Conservation (phyloP, 768 basidiomycete genomes). For the Panaeolus cyanescens region DNA sequence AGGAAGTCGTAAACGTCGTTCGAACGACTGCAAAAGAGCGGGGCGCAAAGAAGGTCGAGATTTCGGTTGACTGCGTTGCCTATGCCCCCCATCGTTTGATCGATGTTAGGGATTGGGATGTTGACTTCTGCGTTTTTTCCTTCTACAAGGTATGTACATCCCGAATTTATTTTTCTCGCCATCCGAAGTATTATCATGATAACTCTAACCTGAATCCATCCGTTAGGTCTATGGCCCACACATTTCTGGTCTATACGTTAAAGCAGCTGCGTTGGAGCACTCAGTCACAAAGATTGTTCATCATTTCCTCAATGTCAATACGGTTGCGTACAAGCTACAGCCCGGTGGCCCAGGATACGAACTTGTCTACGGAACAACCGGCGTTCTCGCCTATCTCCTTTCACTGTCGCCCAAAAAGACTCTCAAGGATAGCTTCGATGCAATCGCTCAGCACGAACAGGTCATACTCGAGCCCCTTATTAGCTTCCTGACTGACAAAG, state of each 20-base stretch:
- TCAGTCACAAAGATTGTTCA: slow-evolving; percentile 65
- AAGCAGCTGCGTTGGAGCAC: slow-evolving; percentile 42
- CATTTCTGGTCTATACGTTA: slow-evolving; percentile 65
- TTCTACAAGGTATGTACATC: slow-evolving; percentile 67
- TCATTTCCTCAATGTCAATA: slow-evolving; percentile 61
- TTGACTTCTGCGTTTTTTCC: slow-evolving; percentile 72
- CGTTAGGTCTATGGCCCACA: slow-evolving; percentile 75
- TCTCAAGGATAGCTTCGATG: slow-evolving; percentile 53
- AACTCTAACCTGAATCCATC: not conserved
- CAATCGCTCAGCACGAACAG: slow-evolving; percentile 66
- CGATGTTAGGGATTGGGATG: slow-evolving; percentile 76
- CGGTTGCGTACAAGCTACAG: slow-evolving; percentile 62
- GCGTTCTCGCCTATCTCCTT: slow-evolving; percentile 63
- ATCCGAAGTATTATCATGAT: too few species aligned
- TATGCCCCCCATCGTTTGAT: slow-evolving; percentile 75
- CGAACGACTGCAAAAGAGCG: slow-evolving; percentile 50
- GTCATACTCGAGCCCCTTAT: slow-evolving; percentile 55
- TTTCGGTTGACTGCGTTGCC: slow-evolving; percentile 77
- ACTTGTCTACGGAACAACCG: slow-evolving; percentile 59
- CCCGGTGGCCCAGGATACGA: slow-evolving; percentile 80
- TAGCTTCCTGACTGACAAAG: slow-evolving; percentile 50
- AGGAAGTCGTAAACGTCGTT: slow-evolving; percentile 53
- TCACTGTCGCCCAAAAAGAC: slow-evolving; percentile 52
- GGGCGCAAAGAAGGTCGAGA: slow-evolving; percentile 62
- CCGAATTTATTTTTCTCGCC: too few species aligned